Base-by-base conservation (phyloP, 2,329 filamentous ascomycete genomes). In the Lachnellula hyalina region DNA sequence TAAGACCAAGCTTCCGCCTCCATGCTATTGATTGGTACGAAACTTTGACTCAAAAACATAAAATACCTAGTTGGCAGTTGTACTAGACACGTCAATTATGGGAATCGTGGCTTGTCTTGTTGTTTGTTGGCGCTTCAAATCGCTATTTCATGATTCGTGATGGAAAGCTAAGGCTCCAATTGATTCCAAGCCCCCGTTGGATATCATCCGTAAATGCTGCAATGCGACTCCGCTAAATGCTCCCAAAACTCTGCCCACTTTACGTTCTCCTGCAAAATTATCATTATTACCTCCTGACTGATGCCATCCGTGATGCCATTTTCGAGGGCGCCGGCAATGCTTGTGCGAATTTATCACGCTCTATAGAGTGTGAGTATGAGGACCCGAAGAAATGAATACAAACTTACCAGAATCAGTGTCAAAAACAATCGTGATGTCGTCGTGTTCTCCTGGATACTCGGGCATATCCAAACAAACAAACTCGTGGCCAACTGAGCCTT, bases 371-470 rank as follows among this genome's bases (percentile, higher is more conserved):
- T 47, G 38, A 44, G 21, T 49, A 45, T 15, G n/a, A 8, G 9
- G 12, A 14, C 14, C 15, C 12, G 2, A 32, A 21, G 14, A 17
- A 38, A 48, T 28, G 46, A 41, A 50, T 19, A 9, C 32, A 48
- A 42, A 55, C 65, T 51, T 65, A 68, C 67, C 62, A 66, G 80
- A 76, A 68, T 90, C 87, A 46, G 79, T 85, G 61, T 96, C 90
- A 75, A 96, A 96, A 57, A 86, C 73, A 65, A 96, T 85, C 11
- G 86, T 82, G 62, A 96, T 90, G 73, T 96, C 92, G 70, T 96
- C 92, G 72, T 96, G 90, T 73, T 96, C 92, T 49, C 89, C 89
- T 1, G 91, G 89, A 70, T 95, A 89, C 65, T 96, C 91, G 17
- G 91, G 86, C 70, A 91, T 82, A 71, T 96, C 92, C 55, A 96